A percentile compares a stretch with the other conserved stretches of the same genome.
Evolutionary conservation across 78 protist genomes (phyloP).

Genomic region (Protostelium mycophagum): DNA sequence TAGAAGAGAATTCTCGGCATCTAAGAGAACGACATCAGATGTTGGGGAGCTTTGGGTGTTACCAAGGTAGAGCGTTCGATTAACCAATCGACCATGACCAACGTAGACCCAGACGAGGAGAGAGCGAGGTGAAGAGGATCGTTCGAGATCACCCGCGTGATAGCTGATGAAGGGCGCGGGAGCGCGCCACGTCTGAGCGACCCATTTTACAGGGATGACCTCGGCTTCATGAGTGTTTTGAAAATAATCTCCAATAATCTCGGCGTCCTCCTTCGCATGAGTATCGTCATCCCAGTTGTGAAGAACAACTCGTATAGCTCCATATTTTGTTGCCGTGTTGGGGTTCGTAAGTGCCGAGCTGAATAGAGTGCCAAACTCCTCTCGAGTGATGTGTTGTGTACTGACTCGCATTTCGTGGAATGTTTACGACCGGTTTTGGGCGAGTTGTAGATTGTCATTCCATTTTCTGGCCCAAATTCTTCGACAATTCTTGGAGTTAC

Average conservation of each 20-base stretch:
- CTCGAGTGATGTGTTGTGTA: neutral
- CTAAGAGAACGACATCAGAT: neutral
- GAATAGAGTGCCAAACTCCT: neutral
- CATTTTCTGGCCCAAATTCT: no score
- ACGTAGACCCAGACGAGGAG: conserved; percentile 2
- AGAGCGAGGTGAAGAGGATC: neutral
- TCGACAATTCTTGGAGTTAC: no score
- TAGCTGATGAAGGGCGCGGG: neutral
- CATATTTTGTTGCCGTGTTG: neutral
- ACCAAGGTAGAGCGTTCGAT: neutral
- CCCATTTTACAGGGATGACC: neutral
- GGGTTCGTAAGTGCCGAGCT: neutral
- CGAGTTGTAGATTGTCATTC: conserved; percentile 19
- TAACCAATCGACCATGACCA: neutral
- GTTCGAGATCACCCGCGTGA: neutral
- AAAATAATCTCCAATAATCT: neutral
- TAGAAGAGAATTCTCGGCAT: neutral
- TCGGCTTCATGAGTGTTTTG: neutral
- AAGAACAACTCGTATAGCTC: neutral
- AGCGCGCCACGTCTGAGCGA: neutral
- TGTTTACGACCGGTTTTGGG: no score
- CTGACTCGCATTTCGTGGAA: neutral
- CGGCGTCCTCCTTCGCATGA: neutral
- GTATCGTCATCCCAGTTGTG: neutral
- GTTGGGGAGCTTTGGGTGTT: neutral